Base-by-base conservation (phyloP, 2,329 filamentous ascomycete genomes). In the Diaporthe sp. region DNA sequence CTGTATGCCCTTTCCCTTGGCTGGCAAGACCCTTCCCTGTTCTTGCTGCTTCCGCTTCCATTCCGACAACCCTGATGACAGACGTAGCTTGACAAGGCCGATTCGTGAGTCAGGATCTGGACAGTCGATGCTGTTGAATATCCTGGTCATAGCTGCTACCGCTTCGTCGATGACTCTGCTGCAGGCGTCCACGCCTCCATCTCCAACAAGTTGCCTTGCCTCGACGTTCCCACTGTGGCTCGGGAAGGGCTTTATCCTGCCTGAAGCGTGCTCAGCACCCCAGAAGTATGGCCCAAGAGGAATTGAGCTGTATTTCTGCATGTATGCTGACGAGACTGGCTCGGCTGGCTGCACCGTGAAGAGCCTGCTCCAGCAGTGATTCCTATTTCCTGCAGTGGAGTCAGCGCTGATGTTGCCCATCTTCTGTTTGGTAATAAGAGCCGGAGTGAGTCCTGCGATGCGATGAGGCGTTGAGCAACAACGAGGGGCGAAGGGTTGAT, bases 131-230 rank as follows among this genome's bases (percentile, higher is more conserved):
- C 66, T 69, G 35, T 28, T 42, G 17, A 57, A 55, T 28, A 55
- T 22, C 2, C 35, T 28, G 33, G 66, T 42, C n/a, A 69, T 55
- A 5, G 50, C 50, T n/a, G 22, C n/a, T 15, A 69, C 3, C 13
- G 66, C 66, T 9, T 69, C 8, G 8, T 69, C 66, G 66, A 69
- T 15, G n/a, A 69, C n/a, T 35, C 30, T 69, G 66, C 52, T 40
- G 66, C 66, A 55, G n/a, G 50, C 66, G 9, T 69, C 33, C 66
- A 69, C 22, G 33, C 66, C 28, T n/a, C 66, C 66, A 40, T 69
- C 66, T 13, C 66, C 66, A 40, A 55, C 4, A 15, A 69, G 47
- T 15, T 55, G n/a, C 33, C 66, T 2, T 19, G 45, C n/a, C 35
- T 69, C 66, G 17, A 69, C 2, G 35, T 69, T 69, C n/a, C 66